Evolutionary conservation across 2,329 filamentous ascomycete genomes (phyloP).

Genomic region (Aspergillus aculeatinus): DNA sequence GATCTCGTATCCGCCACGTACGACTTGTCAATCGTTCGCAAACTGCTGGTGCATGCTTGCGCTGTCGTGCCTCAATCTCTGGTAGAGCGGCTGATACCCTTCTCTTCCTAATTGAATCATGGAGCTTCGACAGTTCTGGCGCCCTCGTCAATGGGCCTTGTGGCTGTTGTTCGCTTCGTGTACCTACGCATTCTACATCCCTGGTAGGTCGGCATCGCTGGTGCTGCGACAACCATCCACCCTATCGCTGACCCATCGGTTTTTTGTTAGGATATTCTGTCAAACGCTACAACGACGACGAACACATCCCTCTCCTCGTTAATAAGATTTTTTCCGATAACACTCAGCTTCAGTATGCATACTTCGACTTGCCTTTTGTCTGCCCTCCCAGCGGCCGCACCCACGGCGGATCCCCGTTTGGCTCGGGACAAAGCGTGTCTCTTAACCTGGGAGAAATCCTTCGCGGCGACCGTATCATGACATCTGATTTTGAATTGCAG

Average conservation of each 20-base stretch:
- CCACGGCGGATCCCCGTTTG: constrained; percentile 64
- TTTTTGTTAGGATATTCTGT: constrained; percentile 71
- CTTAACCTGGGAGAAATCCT: constrained; percentile 85
- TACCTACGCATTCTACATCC: constrained; percentile 76
- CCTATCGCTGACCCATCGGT: neutral
- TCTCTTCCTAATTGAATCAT: constrained; percentile 14
- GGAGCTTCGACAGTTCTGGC: constrained; percentile 15
- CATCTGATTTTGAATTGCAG: constrained; percentile 76
- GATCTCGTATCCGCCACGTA: constrained; percentile 22
- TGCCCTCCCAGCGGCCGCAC: constrained; percentile 72
- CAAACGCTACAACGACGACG: constrained; percentile 72
- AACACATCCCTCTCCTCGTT: constrained; percentile 78
- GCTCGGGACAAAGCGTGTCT: constrained; percentile 74
- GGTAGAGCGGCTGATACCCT: constrained; percentile 9
- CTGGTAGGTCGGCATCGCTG: constrained; percentile 56
- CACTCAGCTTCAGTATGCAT: constrained; percentile 88
- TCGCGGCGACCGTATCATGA: constrained; percentile 79
- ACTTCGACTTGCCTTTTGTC: constrained; percentile 83
- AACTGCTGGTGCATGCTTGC: constrained; percentile 11
- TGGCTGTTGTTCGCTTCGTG: constrained; percentile 54
- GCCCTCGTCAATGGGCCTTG: constrained; percentile 25
- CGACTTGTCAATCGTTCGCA: constrained; percentile 4
- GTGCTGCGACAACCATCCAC: neutral
- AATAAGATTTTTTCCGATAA: constrained; percentile 92
- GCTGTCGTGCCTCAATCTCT: constrained; percentile 9